A percentile compares a stretch with the other conserved stretches of the same genome.
Conservation (phyloP, 1,284 basidiomycete species). For the Albatrellus sp. region DNA sequence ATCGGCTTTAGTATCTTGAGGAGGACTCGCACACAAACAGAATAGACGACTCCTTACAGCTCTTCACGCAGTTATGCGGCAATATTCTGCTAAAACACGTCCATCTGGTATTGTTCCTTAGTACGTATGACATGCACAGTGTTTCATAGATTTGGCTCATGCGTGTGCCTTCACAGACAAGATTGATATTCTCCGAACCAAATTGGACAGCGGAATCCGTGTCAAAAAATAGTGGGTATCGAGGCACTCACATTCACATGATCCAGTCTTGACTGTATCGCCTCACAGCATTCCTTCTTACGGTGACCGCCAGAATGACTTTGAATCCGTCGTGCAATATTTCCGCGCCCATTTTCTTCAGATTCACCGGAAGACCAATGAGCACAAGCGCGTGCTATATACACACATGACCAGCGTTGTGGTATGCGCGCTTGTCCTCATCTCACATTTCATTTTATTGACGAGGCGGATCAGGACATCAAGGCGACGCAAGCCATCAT, state of each 20-base stretch:
- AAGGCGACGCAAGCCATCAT: slow-evolving; percentile 73
- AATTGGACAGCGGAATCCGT: slow-evolving; percentile 49
- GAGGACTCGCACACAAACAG: slow-evolving; percentile 73
- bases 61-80: slow-evolving; percentile 76
- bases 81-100: slow-evolving; percentile 66
- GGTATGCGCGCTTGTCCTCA: slow-evolving; percentile 28
- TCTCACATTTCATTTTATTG: not conserved
- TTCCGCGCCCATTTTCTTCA: slow-evolving; percentile 77
- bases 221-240: slow-evolving; percentile 66
- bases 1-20: slow-evolving; percentile 50
- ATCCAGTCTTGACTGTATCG: not conserved
- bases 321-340: slow-evolving; percentile 66
- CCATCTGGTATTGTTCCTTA: slow-evolving; percentile 69
- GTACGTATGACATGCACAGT: slow-evolving; percentile 26
- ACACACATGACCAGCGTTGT: slow-evolving; percentile 73
- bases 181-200: slow-evolving; percentile 60
- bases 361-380: slow-evolving; percentile 67
- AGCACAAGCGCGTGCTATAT: slow-evolving; percentile 65
- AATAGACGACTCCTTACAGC: slow-evolving; percentile 73
- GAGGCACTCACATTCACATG: not conserved
- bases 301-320: slow-evolving; percentile 67
- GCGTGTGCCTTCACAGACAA: slow-evolving; percentile 37
- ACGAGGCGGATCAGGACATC: slow-evolving; percentile 42
- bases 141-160: too few relatives aligned
- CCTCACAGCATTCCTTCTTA: slow-evolving; percentile 63